Evolutionary conservation across 805 yeast species (phyloP).

Genomic region (Hanseniaspora pseudoguilliermondii): DNA sequence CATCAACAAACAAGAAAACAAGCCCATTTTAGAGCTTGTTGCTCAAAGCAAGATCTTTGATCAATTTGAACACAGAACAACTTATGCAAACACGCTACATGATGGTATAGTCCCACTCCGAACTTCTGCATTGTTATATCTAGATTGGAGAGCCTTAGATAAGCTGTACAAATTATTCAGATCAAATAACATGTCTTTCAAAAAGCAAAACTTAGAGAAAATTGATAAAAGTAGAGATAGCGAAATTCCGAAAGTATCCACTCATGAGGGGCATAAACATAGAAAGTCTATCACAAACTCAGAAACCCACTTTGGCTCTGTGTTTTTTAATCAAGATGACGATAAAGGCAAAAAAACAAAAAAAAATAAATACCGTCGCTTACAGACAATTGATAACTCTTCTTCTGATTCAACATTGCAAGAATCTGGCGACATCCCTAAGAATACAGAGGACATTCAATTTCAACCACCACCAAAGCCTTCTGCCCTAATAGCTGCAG

Average conservation of each 20-base stretch:
- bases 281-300: neutral
- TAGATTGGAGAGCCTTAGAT: conserved; percentile 49
- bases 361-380: neutral
- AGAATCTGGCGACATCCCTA: neutral
- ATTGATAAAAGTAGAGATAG: conserved; percentile 1
- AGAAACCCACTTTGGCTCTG: neutral
- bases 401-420: neutral
- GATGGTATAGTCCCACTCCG: conserved; percentile 95
- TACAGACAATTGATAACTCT: neutral
- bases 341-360: neutral
- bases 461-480: conserved; percentile 52
- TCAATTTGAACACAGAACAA: conserved; percentile 55
- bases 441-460: conserved; percentile 9
- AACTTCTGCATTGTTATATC: conserved; percentile 70
- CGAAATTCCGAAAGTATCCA: neutral
- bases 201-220: conserved; percentile 1
- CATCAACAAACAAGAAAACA: conserved; percentile 19
- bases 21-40: conserved; percentile 58
- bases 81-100: conserved; percentile 79
- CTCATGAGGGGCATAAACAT: neutral
- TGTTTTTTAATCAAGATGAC: neutral
- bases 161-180: conserved; percentile 2
- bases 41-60: conserved; percentile 64
- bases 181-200: neutral
- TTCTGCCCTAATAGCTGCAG: conserved; percentile 66